Evolutionary conservation across 2,329 filamentous ascomycete species (phyloP).

Genomic region (Tricladium varicosporioides): DNA sequence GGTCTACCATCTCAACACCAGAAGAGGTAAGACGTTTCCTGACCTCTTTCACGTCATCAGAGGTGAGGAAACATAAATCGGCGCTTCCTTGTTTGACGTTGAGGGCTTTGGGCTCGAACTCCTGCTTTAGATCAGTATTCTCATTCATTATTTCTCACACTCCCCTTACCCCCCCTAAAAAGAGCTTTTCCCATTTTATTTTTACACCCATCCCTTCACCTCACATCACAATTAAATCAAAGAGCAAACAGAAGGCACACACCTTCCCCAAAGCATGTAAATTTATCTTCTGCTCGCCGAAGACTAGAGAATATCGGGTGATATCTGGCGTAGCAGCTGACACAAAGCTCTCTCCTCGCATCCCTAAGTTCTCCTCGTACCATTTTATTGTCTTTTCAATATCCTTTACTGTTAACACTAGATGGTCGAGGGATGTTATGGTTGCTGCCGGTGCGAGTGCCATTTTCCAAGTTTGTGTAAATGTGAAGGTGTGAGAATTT

Average conservation of each 20-base stretch:
- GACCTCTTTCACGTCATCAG: slow-evolving; percentile 48
- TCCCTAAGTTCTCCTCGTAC: slow-evolving; percentile 55
- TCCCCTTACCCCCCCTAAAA: too few species aligned
- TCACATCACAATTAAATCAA: too few species aligned
- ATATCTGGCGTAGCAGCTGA: slow-evolving; percentile 38
- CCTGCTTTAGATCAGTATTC: slow-evolving; percentile 25
- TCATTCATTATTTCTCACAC: neutral
- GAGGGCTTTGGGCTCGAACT: slow-evolving; percentile 59
- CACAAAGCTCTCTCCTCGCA: slow-evolving; percentile 52
- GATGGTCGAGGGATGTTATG: slow-evolving; percentile 48
- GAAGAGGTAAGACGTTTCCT: slow-evolving; percentile 40
- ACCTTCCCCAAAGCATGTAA: slow-evolving; percentile 52
- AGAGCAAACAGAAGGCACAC: neutral
- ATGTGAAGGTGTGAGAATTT: neutral
- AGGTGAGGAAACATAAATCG: slow-evolving; percentile 58
- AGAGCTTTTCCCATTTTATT: too few species aligned
- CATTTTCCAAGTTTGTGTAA: neutral
- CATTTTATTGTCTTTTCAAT: slow-evolving; percentile 50
- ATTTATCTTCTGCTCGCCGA: slow-evolving; percentile 60
- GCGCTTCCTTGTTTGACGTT: slow-evolving; percentile 54
- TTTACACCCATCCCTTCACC: too few species aligned
- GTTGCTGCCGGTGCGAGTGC: slow-evolving; percentile 10
- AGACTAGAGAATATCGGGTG: slow-evolving; percentile 51
- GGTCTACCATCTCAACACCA: slow-evolving; percentile 44
- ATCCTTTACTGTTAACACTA: slow-evolving; percentile 56